Conservation (phyloP, 78 protist genomes). For the Pigoraptor vietnamica region DNA sequence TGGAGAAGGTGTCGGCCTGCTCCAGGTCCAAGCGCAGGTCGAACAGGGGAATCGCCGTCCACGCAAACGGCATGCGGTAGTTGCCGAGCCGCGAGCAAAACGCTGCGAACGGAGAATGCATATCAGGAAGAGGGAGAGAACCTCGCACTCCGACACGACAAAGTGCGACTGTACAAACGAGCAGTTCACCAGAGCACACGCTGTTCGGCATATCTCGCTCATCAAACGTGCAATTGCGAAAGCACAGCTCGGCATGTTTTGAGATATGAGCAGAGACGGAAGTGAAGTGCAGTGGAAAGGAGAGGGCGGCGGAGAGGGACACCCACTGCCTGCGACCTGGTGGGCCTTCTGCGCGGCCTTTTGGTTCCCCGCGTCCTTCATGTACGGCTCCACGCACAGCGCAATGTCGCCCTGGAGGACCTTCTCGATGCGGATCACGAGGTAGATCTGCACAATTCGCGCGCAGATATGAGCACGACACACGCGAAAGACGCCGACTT, state of each 20-base stretch:
- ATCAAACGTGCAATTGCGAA: no score
- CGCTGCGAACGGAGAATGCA: not conserved
- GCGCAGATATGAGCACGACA: no score
- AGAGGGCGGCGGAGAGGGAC: not conserved
- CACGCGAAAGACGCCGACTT: no score
- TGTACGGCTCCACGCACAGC: not conserved
- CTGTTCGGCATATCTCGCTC: no score
- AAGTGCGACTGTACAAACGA: no score
- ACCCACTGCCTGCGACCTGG: not conserved
- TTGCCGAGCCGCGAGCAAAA: not conserved
- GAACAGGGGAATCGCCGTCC: not conserved
- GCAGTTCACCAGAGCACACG: no score
- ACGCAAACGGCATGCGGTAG: constrained; percentile 7
- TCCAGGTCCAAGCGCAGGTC: not conserved
- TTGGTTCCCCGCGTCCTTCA: not conserved
- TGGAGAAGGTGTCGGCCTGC: not conserved
- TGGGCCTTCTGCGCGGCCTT: not conserved
- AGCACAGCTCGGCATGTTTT: no score
- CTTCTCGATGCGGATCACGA: constrained; percentile 4
- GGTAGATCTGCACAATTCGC: not conserved
- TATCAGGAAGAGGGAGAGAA: not conserved
- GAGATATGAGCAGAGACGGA: no score
- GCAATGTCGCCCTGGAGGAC: constrained; percentile 2
- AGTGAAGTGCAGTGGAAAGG: no score
- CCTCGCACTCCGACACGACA: no score